Evolutionary conservation across 192 early-diverging fungal species (phyloP).

Genomic region (Linnemannia exigua): DNA sequence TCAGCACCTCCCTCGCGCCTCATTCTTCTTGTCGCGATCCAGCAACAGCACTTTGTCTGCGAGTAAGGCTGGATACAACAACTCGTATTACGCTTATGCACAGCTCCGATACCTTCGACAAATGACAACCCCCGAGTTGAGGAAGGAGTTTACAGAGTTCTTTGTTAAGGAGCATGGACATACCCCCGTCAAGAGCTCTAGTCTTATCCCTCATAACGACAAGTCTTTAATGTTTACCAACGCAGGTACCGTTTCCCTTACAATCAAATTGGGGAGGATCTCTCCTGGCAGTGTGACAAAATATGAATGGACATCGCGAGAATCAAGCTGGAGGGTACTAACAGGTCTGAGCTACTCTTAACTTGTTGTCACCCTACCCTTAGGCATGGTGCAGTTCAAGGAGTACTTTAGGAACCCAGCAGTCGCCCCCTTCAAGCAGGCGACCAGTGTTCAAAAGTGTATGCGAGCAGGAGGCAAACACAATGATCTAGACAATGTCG

Average conservation of each 20-base stretch:
- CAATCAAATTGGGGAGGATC: background rate
- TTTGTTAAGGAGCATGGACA: slow-evolving; percentile 63
- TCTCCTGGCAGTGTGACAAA: too few species aligned
- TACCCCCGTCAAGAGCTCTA: slow-evolving; percentile 56
- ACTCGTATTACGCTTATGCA: background rate
- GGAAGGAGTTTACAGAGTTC: slow-evolving; percentile 60
- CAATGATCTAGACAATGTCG: slow-evolving; percentile 76
- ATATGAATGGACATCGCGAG: background rate
- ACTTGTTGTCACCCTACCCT: background rate
- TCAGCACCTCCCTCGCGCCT: background rate
- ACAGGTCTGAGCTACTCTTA: background rate
- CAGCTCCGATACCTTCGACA: slow-evolving; percentile 41
- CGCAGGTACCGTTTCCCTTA: slow-evolving; percentile 54
- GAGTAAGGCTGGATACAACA: background rate
- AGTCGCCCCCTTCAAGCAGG: slow-evolving; percentile 60
- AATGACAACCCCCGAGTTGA: slow-evolving; percentile 61
- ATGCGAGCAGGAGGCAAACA: slow-evolving; percentile 72
- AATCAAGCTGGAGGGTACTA: background rate
- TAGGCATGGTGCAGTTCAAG: slow-evolving; percentile 74
- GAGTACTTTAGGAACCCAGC: slow-evolving; percentile 66
- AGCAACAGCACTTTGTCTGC: background rate
- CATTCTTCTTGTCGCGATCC: background rate
- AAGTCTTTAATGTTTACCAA: slow-evolving; percentile 70
- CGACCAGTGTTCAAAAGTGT: slow-evolving; percentile 66
- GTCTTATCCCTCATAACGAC: slow-evolving; percentile 71